phyloP scores from a whole-genome alignment of 805 yeast genomes.

The Barnettozyma salicaria region DNA sequence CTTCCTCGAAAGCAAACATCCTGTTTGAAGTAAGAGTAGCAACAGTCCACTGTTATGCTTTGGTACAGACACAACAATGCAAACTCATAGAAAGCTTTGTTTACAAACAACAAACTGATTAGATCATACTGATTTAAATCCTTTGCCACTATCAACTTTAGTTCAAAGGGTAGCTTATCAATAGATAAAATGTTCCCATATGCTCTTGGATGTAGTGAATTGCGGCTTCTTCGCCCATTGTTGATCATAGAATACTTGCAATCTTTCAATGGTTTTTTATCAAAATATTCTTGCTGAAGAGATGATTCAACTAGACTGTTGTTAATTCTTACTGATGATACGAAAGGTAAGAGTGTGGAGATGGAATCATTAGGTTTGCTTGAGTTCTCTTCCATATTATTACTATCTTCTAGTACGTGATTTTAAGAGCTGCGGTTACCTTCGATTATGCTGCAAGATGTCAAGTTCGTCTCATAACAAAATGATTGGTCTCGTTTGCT shows the following conservation, averaged over 20 bases:
- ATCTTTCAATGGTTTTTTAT: no score
- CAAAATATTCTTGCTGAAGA: not conserved
- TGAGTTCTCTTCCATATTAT: no score
- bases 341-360: slow-evolving; percentile 18
- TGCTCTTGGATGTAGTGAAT: no score
- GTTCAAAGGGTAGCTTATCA: slow-evolving; percentile 34
- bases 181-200: slow-evolving; percentile 14
- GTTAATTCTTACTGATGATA: slow-evolving; percentile 9
- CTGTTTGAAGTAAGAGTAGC: slow-evolving; percentile 34
- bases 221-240: no score
- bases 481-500: not conserved
- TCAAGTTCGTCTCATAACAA: no score
- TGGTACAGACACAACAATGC: slow-evolving; percentile 33
- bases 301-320: not conserved
- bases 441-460: not conserved
- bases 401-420: no score
- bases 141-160: slow-evolving; percentile 30
- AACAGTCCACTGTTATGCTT: slow-evolving; percentile 27
- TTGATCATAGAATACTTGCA: no score
- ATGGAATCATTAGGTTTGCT: no score
- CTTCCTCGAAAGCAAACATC: slow-evolving; percentile 29
- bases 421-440: no score
- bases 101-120: slow-evolving; percentile 29
- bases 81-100: slow-evolving; percentile 27
- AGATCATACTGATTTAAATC: slow-evolving; percentile 35